Conservation (phyloP, 2,329 filamentous ascomycete species). For the Akanthomyces lecanii region DNA sequence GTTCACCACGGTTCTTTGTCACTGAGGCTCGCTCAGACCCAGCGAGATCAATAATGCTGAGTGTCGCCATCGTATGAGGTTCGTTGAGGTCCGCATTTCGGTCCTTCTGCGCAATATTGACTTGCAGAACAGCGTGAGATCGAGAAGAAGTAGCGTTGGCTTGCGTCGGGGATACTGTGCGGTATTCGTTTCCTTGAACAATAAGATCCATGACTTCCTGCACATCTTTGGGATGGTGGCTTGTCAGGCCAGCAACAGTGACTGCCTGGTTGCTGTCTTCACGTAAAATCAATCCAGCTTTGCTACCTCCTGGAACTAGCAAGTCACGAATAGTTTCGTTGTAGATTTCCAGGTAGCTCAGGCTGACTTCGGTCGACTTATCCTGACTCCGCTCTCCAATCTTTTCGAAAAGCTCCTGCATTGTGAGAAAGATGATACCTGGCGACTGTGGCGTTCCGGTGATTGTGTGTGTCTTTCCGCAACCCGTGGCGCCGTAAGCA, state of each 20-base stretch:
- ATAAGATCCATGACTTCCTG: slow-evolving; percentile 99
- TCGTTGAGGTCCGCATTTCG: slow-evolving; percentile 89
- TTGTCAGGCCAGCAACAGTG: slow-evolving; percentile 84
- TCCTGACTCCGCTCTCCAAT: slow-evolving; percentile 82
- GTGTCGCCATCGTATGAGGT: slow-evolving; percentile 94
- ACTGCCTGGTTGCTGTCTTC: slow-evolving; percentile 94
- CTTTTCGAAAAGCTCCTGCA: slow-evolving; percentile 98
- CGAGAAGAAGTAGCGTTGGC: slow-evolving; percentile 96
- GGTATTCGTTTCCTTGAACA: slow-evolving; percentile 85
- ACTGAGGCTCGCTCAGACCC: slow-evolving; percentile 94
- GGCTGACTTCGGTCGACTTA: slow-evolving; percentile 82
- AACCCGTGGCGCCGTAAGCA: slow-evolving; percentile 95
- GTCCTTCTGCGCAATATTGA: slow-evolving; percentile 93
- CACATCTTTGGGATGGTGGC: slow-evolving; percentile 85
- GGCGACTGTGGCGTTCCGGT: slow-evolving; percentile 87
- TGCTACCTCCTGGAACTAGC: slow-evolving; percentile 78
- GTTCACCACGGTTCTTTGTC: slow-evolving; percentile 91
- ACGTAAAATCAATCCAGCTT: slow-evolving; percentile 81
- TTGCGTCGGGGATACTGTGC: slow-evolving; percentile 94
- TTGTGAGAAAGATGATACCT: slow-evolving; percentile 97
- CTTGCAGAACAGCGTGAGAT: slow-evolving; percentile 94
- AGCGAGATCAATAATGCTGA: slow-evolving; percentile 96
- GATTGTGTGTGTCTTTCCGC: slow-evolving; percentile 98
- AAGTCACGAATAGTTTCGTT: slow-evolving; percentile 98
- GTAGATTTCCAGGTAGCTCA: slow-evolving; percentile 97